phyloP scores from a whole-genome alignment of 768 basidiomycete species.

The Trametes villosa region DNA sequence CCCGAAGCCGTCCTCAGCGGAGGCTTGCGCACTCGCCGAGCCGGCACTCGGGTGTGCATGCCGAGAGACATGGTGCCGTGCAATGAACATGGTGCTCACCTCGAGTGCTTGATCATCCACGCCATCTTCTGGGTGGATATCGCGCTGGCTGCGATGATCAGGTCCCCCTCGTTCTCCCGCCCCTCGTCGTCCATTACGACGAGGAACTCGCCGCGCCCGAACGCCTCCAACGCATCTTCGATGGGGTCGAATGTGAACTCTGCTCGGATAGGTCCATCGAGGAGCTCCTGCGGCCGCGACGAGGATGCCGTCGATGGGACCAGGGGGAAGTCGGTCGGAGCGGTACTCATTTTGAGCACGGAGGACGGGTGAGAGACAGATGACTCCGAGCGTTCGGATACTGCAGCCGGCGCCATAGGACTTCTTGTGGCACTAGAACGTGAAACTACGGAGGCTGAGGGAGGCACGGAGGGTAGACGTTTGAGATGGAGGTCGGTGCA shows the following conservation, averaged over 20 bases:
- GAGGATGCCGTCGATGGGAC: slow-evolving; percentile 18
- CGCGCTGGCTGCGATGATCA: slow-evolving; percentile 84
- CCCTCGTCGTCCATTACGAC: slow-evolving; percentile 98
- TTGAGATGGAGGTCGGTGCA: not conserved
- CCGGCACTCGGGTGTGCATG: not conserved
- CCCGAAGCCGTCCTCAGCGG: no score
- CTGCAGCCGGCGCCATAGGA: slow-evolving; percentile 20
- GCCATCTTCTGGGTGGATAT: slow-evolving; percentile 98
- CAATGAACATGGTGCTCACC: slow-evolving; percentile 48
- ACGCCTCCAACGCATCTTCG: slow-evolving; percentile 77
- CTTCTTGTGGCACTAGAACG: not conserved
- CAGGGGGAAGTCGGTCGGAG: slow-evolving; percentile 21
- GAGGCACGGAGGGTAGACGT: not conserved
- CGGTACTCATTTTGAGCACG: slow-evolving; percentile 13
- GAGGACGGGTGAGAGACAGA: slow-evolving; percentile 8
- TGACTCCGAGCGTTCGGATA: slow-evolving; percentile 1
- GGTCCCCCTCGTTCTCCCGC: slow-evolving; percentile 96
- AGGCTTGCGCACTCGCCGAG: not conserved
- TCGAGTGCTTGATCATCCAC: slow-evolving; percentile 96
- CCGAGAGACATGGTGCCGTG: not conserved
- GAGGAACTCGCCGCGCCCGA: slow-evolving; percentile 83
- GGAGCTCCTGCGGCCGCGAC: slow-evolving; percentile 28
- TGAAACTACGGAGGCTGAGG: not conserved
- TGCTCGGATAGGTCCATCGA: slow-evolving; percentile 30
- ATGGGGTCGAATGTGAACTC: slow-evolving; percentile 78